Base-by-base conservation (phyloP, 140 eudicot genomes). In the Flaveria floridana region DNA sequence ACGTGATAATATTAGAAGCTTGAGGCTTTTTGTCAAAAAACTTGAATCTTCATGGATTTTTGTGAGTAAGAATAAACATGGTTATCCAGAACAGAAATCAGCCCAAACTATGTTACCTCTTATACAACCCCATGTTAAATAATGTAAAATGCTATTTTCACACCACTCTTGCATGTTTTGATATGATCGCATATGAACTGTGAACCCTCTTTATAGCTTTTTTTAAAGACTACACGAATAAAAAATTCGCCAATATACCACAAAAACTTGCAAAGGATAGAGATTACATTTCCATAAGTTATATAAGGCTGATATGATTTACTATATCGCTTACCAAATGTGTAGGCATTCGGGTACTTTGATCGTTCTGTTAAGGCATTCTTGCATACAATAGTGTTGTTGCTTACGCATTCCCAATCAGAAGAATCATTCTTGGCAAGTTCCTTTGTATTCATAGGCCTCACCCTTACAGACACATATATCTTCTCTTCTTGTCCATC, bases 371-470 rank as follows among this genome's bases (percentile, higher is more conserved):
- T 67, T 14, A 80, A 23, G 67, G 71, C 77, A 51, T 83, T 84
- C 73, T 87, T 95, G 84, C 34, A 87, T 30, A 95, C 11, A 52
- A 95, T 81, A 15, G 99, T 88, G 77, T 76, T 80, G 69, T 81
- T 81, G 76, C 79, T 84, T 77, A 90, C 77, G 77, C 95, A 91
- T 82, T 95, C 99, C 97, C 99, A 95, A 70, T 91, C 97, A 0
- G 82, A 64, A 52, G 76, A 71, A 77, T 91, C 92, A 80, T 95
- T 82, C 62, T 75, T 81, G 6, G 85, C 69, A 2, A 68, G 16
- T 81, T 95, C 97, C 71, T 79, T 88, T 34, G 85, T 89, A 64
- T 85, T 91, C 80, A 95, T 62, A 87, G 99, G 99, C 86, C 99
- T 86, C 72, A 95, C n/a, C 79, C 99, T 84, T 28, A 95, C 90